Base-by-base conservation (phyloP, 495 filamentous ascomycete species). In the Platismatia glauca region DNA sequence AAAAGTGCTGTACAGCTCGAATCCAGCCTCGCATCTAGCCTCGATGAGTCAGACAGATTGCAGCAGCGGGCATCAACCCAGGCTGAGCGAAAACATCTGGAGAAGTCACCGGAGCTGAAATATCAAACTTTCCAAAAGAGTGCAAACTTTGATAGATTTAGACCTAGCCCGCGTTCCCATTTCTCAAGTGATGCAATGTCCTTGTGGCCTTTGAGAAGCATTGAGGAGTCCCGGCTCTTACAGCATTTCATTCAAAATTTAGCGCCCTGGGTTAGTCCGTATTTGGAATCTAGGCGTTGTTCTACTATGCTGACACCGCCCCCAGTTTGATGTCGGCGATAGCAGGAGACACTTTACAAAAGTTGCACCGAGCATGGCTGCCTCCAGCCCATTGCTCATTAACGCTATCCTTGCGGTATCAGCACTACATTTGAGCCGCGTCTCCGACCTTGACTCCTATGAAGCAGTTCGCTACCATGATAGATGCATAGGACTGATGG, bases 321-420 rank as follows among this genome's bases (percentile, higher is more conserved):
- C n/a, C 5, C 9, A 65, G 58, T 65, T 65, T 29, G 63, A 65
- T 34, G 52, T 61, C 18, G 50, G 48, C 5, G 63, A 65, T 27
- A 56, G 34, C 27, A 60, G 41, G 39, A 48, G 58, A 46, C 63
- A 65, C 16, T 65, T 65, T n/a, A 34, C 63, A 43, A 61, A 59
- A 22, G 46, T 37, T 0, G 63, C 58, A n/a, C 63, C 63, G 9
- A 22, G 34, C 12, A 59, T 65, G 41, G 63, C 38, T 4, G 38
- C 50, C 18, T 48, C 15, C 9, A 56, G 57, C 24, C 58, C 58
- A 5, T 35, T 65, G 15, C 50, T 65, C 20, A 65, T 65, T 58
- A 65, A 60, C 22, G 63, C 58, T 4, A 61, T 65, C 27, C 58
- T 65, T 44, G 63, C 56, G 11, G 29, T 65, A 20, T 60, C 63